A percentile compares a stretch with the other conserved stretches of the same genome.
phyloP scores from a whole-genome alignment of 306 rosid genomes.

The Elaeagnus macrophylla region DNA sequence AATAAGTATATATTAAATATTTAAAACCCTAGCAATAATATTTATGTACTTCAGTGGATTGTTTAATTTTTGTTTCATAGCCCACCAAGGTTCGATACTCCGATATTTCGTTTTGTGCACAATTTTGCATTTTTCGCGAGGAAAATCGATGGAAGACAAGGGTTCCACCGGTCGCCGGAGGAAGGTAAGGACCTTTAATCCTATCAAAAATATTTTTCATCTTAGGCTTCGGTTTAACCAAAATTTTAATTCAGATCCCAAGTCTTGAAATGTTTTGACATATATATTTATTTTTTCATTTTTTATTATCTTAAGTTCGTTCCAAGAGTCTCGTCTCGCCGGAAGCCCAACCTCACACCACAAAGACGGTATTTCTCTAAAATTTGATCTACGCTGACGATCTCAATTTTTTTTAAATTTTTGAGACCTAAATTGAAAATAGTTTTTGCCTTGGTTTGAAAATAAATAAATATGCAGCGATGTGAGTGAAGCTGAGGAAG shows the following conservation, averaged over 20 bases:
- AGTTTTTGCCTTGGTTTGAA: background rate
- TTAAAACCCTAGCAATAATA: rapidly evolving
- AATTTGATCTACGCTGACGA: background rate
- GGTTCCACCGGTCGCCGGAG: background rate
- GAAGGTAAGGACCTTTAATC: too few species aligned
- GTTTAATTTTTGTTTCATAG: too few species aligned
- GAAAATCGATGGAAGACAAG: too few species aligned
- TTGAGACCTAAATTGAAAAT: background rate
- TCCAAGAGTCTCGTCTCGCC: conserved; percentile 37
- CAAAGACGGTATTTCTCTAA: conserved; percentile 27
- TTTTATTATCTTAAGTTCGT: conserved; percentile 33
- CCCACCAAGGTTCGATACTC: too few species aligned
- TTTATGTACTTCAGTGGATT: too few species aligned
- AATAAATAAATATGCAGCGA: conserved; percentile 46
- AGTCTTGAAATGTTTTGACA: background rate
- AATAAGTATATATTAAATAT: too few species aligned
- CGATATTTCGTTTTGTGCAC: too few species aligned
- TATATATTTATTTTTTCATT: background rate
- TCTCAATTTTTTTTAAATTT: background rate
- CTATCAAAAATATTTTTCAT: background rate
- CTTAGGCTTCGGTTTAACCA: background rate
- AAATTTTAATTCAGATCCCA: background rate
- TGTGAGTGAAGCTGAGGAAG: conserved; percentile 21
- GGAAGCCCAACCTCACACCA: conserved; percentile 17
- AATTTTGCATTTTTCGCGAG: too few species aligned